Evolutionary conservation across 2,329 filamentous ascomycete genomes (phyloP).

Genomic region (Nemania abortiva): DNA sequence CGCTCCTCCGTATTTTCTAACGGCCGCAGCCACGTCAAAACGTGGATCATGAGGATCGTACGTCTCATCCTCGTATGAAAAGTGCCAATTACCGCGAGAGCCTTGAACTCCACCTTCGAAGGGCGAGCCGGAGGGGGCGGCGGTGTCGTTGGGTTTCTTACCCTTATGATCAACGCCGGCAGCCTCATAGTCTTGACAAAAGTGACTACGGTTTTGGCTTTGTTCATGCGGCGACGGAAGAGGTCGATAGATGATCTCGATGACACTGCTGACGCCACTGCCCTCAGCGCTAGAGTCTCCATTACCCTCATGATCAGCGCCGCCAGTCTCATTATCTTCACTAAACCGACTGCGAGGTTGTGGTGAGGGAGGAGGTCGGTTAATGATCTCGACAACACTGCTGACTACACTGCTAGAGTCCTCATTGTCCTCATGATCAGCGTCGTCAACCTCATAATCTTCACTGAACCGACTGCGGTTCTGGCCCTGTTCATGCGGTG

Average conservation of each 20-base stretch:
- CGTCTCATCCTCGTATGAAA: background rate
- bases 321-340: background rate
- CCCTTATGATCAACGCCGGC: background rate
- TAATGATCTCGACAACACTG: background rate
- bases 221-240: no score
- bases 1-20: background rate
- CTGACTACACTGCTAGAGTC: no score
- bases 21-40: constrained; percentile 13
- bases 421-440: background rate
- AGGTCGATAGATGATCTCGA: background rate
- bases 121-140: background rate
- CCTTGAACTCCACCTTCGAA: background rate
- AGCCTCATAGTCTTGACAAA: background rate
- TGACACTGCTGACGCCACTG: no score
- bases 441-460: background rate
- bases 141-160: background rate
- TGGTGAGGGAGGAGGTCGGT: no score
- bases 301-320: background rate
- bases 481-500: no score
- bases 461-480: background rate
- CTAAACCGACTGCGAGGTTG: background rate
- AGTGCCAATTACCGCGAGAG: background rate
- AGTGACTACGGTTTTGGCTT: no score
- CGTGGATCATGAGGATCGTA: constrained; percentile 19
- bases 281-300: no score